These are phyloP conservation scores for Suhomyces kunorum DNA, from an alignment of 1,139 yeast species.

Conservation along the genomic window DNA sequence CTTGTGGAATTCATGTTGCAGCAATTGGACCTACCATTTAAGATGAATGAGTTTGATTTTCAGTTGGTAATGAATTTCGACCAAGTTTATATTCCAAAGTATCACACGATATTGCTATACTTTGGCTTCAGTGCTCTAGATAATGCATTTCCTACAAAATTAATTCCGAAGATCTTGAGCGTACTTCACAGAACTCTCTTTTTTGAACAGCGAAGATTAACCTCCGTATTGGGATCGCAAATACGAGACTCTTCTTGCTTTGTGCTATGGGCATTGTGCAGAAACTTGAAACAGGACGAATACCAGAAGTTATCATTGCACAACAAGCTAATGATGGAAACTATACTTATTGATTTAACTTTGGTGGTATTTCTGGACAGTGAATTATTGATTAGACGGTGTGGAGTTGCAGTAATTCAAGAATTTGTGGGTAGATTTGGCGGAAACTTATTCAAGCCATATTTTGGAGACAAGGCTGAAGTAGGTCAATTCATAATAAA, in stretches of 20 bases:
- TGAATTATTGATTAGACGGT: constrained; percentile 73
- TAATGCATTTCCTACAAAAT: constrained; percentile 28
- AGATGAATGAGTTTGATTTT: constrained; percentile 7
- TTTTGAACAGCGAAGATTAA: constrained; percentile 53
- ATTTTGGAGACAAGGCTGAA: constrained; percentile 19
- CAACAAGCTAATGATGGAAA: constrained; percentile 22
- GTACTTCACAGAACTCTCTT: constrained; percentile 49
- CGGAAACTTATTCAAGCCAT: constrained; percentile 21
- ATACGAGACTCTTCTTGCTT: constrained; percentile 86
- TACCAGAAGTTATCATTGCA: constrained; percentile 13
- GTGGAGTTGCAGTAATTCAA: constrained; percentile 84
- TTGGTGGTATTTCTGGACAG: constrained; percentile 64
- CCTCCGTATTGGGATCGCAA: constrained; percentile 60
- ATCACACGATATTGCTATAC: constrained; percentile 38
- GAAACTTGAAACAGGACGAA: constrained; percentile 20
- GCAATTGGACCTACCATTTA: constrained; percentile 24
- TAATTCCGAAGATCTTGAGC: constrained; percentile 29
- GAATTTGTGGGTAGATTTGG: constrained; percentile 83
- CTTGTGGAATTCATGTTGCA: constrained; percentile 28
- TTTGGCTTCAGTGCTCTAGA: constrained; percentile 38
- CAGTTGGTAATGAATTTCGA: constrained; percentile 23
- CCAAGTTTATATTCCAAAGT: constrained; percentile 29
- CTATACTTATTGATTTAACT: constrained; percentile 47
- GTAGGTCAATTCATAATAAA: constrained; percentile 45
- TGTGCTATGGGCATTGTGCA: constrained; percentile 49